phyloP scores from a whole-genome alignment of 345 rosid genomes.

The Citrus medica region DNA sequence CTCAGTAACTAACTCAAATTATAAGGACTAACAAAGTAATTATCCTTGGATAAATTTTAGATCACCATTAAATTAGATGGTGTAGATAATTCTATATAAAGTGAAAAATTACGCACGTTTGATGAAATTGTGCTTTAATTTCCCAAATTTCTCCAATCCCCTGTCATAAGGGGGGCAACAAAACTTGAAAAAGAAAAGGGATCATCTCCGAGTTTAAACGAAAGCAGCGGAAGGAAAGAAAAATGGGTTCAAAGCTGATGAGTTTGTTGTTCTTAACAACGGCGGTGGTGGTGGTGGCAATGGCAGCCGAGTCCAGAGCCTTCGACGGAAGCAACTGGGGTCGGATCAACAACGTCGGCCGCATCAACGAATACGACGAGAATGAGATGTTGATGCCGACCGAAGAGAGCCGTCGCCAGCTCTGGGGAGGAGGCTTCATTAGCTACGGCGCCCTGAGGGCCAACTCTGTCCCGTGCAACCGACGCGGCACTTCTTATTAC shows the following conservation, averaged over 20 bases:
- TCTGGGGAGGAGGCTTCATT: constrained; percentile 14
- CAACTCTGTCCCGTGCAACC: constrained; percentile 15
- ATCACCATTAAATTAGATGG: not conserved
- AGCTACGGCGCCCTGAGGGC: constrained; percentile 17
- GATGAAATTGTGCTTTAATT: not conserved
- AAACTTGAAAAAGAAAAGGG: too few relatives aligned
- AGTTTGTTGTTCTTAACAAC: too few relatives aligned
- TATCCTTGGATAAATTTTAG: not conserved
- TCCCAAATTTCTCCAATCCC: not conserved
- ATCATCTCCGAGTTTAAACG: too few relatives aligned
- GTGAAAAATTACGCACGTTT: not conserved
- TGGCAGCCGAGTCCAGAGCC: constrained; percentile 1
- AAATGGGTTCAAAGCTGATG: not conserved
- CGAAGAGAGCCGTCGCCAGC: constrained; percentile 31
- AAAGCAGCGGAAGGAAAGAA: not conserved
- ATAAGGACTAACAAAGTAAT: too few relatives aligned
- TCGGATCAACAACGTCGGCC: constrained; percentile 5
- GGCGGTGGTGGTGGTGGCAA: constrained; percentile 18
- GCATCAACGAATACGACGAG: constrained; percentile 6
- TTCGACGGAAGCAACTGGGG: not conserved
- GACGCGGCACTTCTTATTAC: constrained; percentile 27
- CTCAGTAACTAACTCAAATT: too few relatives aligned
- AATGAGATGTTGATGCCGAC: constrained; percentile 41
- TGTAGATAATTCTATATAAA: too few relatives aligned
- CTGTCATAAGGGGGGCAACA: not conserved